These are phyloP conservation scores for Pinguiococcus pyrenoidosus DNA, from an alignment of 108 stramenopile species.

Conservation along the genomic window DNA sequence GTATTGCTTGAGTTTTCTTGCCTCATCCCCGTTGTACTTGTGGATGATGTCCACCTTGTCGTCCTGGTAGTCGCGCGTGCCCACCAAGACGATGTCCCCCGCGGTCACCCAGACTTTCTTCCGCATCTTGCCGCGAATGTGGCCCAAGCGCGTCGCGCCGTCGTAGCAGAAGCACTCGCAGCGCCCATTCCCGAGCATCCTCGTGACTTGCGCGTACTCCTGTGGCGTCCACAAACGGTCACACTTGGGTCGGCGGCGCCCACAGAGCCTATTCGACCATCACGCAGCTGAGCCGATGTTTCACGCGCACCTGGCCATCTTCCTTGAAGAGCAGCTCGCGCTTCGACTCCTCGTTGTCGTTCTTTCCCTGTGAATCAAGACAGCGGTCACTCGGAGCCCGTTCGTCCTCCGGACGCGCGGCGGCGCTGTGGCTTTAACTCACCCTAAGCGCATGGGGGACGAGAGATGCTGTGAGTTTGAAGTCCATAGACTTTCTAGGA, in stretches of 20 bases:
- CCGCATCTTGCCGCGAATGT: conserved; percentile 99
- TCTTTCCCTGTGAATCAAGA: no score
- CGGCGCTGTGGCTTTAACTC: no score
- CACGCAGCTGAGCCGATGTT: not conserved
- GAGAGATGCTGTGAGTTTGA: no score
- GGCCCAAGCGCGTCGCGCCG: conserved; percentile 88
- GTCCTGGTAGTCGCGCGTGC: conserved; percentile 95
- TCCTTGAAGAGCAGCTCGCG: conserved; percentile 99
- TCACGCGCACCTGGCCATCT: conserved; percentile 52
- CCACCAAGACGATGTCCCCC: conserved; percentile 93
- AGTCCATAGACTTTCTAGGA: no score
- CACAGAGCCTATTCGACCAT: no score
- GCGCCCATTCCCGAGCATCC: conserved; percentile 96
- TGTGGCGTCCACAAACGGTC: no score
- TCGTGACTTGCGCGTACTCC: conserved; percentile 64
- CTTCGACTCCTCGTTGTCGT: conserved; percentile 95
- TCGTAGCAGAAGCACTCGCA: conserved; percentile 98
- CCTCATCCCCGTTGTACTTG: conserved; percentile 98
- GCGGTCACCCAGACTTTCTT: conserved; percentile 94
- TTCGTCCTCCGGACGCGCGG: no score
- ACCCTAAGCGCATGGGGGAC: no score
- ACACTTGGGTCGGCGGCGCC: no score
- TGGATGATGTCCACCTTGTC: conserved; percentile 98
- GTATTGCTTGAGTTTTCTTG: conserved; percentile 94
- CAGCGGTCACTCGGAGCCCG: no score